phyloP scores from a whole-genome alignment of 2,329 filamentous ascomycete genomes.

The Hypoxylon sp. region DNA sequence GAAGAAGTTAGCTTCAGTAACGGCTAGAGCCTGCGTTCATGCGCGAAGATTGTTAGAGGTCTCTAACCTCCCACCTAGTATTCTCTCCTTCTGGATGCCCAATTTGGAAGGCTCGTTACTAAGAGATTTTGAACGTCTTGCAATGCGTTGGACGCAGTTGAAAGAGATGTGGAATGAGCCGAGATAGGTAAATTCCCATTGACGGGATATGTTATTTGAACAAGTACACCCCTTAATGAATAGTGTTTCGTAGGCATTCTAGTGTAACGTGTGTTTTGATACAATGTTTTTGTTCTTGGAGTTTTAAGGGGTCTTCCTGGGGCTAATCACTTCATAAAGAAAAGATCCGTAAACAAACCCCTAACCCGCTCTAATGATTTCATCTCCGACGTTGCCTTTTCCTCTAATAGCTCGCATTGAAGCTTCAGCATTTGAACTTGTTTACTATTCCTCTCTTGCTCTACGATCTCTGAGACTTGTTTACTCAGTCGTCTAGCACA shows the following conservation, averaged over 20 bases:
- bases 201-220: too few relatives aligned
- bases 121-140: background rate
- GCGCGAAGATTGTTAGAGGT: background rate
- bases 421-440: slow-evolving; percentile 42
- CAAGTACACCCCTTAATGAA: too few relatives aligned
- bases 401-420: slow-evolving; percentile 49
- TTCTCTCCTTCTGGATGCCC: background rate
- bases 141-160: background rate
- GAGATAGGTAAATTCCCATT: background rate
- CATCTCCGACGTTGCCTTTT: slow-evolving; percentile 40
- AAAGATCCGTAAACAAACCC: slow-evolving; percentile 34
- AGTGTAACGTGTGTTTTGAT: background rate
- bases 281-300: background rate
- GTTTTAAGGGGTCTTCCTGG: background rate
- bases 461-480: slow-evolving; percentile 16
- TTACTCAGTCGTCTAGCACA: slow-evolving; percentile 37
- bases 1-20: background rate
- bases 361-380: slow-evolving; percentile 43
- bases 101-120: background rate
- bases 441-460: slow-evolving; percentile 27
- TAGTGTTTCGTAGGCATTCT: background rate
- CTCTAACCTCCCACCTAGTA: background rate
- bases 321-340: slow-evolving; percentile 36
- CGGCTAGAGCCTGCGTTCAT: background rate
- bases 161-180: background rate